Evolutionary conservation across 2,329 filamentous ascomycete genomes (phyloP), one percentile per base, ranked within the genome.

Genomic region (Phaeosphaeriaceae sp.): DNA sequence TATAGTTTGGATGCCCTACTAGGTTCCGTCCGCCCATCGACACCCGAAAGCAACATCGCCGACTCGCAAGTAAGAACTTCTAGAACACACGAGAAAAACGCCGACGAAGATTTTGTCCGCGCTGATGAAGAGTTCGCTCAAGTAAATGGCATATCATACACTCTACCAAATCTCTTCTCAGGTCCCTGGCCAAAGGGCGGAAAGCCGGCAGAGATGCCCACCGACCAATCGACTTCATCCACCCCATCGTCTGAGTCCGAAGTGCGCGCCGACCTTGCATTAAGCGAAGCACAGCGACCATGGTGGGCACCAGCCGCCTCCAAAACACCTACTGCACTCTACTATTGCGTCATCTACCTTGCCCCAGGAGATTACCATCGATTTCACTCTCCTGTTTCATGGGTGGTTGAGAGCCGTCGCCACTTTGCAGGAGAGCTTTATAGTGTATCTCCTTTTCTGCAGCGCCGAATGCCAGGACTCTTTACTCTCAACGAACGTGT

Each of bases 361-460:
- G 94, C 95, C 0, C 94, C 94, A 0, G 94, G 94, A 41, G 95
- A 99, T 77, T 99, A 99, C 77, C 94, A 99, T 77, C 90, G 93
- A 58, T 99, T 97, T 79, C 95, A 99, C 78, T 96, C 90, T 1
- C 94, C 94, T 0, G 87, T 91, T 2, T 89, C 90, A 62, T 99
- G 94, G 94, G 92, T 99, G 13, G 94, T 94, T 28, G 90, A 97
- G 75, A 87, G 87, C 58, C 87, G 95, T 35, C 89, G 94, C n/a
- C 94, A 99, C 77, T 99, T 99, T 70, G 92, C 94, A 0, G 94
- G 94, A 49, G 95, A 99, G 74, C 82, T 99, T 7, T 99, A 90
- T 79, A 93, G 88, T 45, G 94, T 99, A 4, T 96, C 91, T 0
- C 94, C 94, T 0, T 99, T 97, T 74, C 83, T 99, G 11, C 92